phyloP scores from a whole-genome alignment of 345 rosid species.

The Boechera stricta region DNA sequence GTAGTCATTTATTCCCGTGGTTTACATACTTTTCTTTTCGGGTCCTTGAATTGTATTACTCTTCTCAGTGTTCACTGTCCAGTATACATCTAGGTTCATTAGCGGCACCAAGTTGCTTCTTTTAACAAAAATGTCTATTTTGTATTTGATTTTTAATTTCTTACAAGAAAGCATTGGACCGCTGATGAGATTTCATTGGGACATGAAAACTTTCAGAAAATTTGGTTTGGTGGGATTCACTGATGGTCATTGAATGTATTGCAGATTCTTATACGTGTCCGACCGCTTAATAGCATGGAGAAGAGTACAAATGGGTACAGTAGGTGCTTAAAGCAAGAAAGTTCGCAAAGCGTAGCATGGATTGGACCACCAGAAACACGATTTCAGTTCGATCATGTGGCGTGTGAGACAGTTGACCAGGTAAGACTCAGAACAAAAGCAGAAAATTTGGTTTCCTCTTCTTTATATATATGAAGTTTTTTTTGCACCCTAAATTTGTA shows the following conservation, averaged over 20 bases:
- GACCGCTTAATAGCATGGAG: conserved; percentile 91
- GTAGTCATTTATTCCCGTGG: conserved; percentile 44
- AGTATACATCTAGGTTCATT: neutral
- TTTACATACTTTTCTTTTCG: neutral
- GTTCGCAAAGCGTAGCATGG: conserved; percentile 78
- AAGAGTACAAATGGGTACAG: conserved; percentile 66
- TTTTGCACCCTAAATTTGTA: conserved; percentile 46
- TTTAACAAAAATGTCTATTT: neutral
- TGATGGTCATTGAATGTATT: conserved; percentile 25
- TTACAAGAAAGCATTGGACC: too few relatives aligned
- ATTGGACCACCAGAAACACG: conserved; percentile 89
- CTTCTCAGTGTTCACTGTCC: neutral
- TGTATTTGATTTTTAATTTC: neutral
- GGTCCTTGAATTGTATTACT: conserved; percentile 11
- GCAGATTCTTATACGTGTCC: conserved; percentile 81
- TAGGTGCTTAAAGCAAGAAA: conserved; percentile 95
- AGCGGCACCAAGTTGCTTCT: conserved; percentile 30
- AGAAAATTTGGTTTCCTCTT: neutral
- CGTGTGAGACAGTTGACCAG: conserved; percentile 95
- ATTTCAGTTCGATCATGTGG: conserved; percentile 88
- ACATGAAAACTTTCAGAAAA: neutral
- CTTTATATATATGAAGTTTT: conserved; percentile 13
- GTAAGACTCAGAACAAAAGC: conserved; percentile 45
- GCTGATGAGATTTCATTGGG: too few relatives aligned
- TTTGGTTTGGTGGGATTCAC: neutral